Percentiles rank a stretch among this genome's conserved stretches.
Evolutionary conservation across 148 eudicot genomes (phyloP).

Genomic region (Rhododendron molle): DNA sequence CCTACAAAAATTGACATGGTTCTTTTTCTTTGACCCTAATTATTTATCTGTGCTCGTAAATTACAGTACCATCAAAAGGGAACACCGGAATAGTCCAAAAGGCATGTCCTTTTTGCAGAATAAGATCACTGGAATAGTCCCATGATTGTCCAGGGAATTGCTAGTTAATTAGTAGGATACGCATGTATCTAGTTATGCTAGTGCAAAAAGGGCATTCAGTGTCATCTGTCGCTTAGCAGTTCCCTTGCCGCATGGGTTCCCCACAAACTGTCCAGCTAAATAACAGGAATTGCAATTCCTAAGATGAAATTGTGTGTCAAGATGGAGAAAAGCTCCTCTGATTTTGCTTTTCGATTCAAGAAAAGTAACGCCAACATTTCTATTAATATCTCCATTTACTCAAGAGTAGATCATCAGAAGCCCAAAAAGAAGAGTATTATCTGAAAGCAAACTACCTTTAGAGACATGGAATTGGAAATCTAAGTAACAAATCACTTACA

Average conservation of each 20-base stretch:
- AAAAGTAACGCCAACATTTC: neutral
- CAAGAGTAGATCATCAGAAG: neutral
- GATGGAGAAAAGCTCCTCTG: neutral
- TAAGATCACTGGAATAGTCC: too few species aligned
- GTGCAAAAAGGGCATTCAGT: neutral
- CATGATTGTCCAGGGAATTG: neutral
- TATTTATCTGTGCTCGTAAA: too few species aligned
- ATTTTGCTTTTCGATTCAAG: neutral
- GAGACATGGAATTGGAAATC: neutral
- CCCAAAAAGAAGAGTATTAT: neutral
- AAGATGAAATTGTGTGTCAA: neutral
- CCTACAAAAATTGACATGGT: neutral
- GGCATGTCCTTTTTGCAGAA: too few species aligned
- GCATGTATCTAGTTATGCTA: neutral
- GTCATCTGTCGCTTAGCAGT: neutral
- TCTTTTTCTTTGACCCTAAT: neutral
- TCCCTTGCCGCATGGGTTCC: neutral
- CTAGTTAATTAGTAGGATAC: neutral
- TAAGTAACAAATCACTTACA: slow-evolving; percentile 21
- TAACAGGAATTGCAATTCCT: neutral
- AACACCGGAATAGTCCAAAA: too few species aligned
- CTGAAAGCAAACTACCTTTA: neutral
- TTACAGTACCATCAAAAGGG: too few species aligned
- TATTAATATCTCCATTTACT: neutral
- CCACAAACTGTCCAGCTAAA: neutral